phyloP scores from a whole-genome alignment of 2,329 filamentous ascomycete species.

The Fusarium sororula region DNA sequence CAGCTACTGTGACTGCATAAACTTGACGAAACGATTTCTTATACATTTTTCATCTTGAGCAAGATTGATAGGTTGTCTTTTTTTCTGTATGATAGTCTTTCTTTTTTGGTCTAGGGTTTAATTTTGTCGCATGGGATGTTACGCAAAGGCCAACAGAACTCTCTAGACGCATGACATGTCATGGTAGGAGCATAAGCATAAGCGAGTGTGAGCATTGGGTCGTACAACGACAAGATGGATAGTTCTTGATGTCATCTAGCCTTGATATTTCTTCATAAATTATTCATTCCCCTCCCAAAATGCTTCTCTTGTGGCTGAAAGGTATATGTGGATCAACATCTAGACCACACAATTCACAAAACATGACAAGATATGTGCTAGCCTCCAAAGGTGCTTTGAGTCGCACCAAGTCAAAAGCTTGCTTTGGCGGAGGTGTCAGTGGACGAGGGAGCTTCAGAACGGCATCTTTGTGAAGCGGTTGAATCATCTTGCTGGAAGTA shows the following conservation, averaged over 20 bases:
- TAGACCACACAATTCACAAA: background rate
- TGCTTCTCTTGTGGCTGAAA: fast-evolving
- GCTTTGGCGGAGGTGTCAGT: background rate
- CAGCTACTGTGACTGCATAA: conserved; percentile 9
- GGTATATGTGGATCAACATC: background rate
- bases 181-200: conserved; percentile 20
- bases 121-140: conserved; percentile 7
- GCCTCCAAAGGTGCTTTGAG: background rate
- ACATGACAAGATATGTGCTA: too few relatives aligned
- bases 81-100: conserved; percentile 17
- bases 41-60: conserved; percentile 2
- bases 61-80: conserved; percentile 10
- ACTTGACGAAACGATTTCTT: background rate
- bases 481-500: background rate
- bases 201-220: conserved; percentile 6
- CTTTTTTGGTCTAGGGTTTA: conserved; percentile 5
- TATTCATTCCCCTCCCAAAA: background rate
- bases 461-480: background rate
- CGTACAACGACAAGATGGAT: background rate
- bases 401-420: background rate
- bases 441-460: fast-evolving
- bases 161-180: conserved; percentile 12
- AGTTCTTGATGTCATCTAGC: conserved; percentile 12
- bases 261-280: conserved; percentile 4
- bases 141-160: conserved; percentile 34